These are phyloP conservation scores for Naegleria gruberi DNA, from an alignment of 208 protist genomes.

Conservation along the genomic window DNA sequence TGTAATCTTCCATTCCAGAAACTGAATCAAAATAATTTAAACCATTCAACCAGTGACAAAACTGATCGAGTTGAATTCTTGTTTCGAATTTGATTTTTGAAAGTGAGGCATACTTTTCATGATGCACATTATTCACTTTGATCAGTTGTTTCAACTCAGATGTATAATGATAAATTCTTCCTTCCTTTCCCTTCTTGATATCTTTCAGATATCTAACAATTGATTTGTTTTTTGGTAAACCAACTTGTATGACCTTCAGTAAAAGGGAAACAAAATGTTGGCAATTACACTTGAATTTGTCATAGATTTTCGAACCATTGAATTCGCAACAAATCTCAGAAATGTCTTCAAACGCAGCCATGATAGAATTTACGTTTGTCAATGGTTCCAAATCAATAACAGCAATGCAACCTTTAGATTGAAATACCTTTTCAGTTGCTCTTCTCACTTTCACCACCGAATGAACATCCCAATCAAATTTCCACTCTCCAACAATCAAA, in stretches of 20 bases:
- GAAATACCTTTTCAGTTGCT: background rate
- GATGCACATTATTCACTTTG: background rate
- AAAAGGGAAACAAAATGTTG: background rate
- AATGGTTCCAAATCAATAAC: background rate
- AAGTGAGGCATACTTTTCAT: background rate
- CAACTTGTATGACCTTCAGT: background rate
- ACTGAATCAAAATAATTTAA: background rate
- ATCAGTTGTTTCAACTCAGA: background rate
- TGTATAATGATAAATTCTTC: background rate
- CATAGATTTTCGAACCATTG: background rate
- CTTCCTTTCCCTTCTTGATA: background rate
- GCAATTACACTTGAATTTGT: background rate
- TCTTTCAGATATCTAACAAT: background rate
- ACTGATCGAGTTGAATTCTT: background rate
- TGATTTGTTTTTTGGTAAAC: background rate
- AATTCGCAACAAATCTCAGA: background rate
- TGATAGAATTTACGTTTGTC: background rate
- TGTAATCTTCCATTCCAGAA: no score
- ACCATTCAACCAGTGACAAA: background rate
- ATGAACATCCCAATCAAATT: background rate
- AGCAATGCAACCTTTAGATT: background rate
- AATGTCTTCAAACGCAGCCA: background rate
- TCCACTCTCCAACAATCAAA: background rate
- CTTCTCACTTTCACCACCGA: background rate
- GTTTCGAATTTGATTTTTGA: background rate